These are phyloP conservation scores for Populus davidiana DNA, from an alignment of 345 rosid genomes.

Conservation along the genomic window DNA sequence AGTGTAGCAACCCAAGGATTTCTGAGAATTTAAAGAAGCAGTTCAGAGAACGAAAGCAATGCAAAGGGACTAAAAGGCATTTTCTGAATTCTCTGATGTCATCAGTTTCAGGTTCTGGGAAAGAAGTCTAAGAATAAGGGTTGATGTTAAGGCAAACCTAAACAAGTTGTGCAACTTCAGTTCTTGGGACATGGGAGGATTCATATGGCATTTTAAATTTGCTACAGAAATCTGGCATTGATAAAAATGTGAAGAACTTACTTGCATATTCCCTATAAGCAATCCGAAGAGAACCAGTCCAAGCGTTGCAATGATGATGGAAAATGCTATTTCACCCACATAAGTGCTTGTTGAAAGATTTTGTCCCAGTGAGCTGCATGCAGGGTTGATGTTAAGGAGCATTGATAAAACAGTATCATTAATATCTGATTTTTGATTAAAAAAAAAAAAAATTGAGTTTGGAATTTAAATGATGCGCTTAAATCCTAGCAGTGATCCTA, in stretches of 20 bases:
- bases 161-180: too few relatives aligned
- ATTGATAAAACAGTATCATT: background rate
- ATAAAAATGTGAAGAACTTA: conserved; percentile 26
- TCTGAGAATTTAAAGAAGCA: background rate
- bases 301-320: conserved; percentile 69
- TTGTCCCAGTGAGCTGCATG: conserved; percentile 80
- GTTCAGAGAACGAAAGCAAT: background rate
- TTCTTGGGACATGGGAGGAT: too few relatives aligned
- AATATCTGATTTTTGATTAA: background rate
- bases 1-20: background rate
- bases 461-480: background rate
- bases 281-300: conserved; percentile 87
- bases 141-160: background rate
- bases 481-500: background rate
- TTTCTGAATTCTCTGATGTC: background rate
- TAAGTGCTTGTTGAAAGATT: conserved; percentile 73
- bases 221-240: too few relatives aligned
- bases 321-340: conserved; percentile 69
- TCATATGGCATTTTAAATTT: too few relatives aligned
- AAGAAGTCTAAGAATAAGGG: background rate
- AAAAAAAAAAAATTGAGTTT: background rate
- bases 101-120: background rate
- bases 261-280: conserved; percentile 97
- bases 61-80: background rate
- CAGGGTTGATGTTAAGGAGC: background rate